Percentiles rank a stretch among this genome's conserved stretches.
These are phyloP conservation scores for Volvariella volvacea DNA, from an alignment of 1,284 basidiomycete genomes.

Conservation along the genomic window DNA sequence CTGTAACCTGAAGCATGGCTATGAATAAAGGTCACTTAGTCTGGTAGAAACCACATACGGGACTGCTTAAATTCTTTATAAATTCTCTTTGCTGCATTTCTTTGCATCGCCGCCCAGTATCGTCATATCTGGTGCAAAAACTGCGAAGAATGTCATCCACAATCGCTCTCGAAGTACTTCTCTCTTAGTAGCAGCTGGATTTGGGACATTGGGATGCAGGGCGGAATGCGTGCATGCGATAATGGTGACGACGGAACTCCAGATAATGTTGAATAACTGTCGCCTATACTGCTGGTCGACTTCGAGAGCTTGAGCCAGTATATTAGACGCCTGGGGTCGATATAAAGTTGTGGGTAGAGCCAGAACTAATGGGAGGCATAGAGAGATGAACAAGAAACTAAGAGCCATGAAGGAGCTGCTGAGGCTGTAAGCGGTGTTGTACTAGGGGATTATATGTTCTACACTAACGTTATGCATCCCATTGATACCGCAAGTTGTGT, in stretches of 20 bases:
- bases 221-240: neutral
- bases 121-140: neutral
- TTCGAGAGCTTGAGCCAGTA: too few relatives aligned
- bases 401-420: too few relatives aligned
- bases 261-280: neutral
- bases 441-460: too few relatives aligned
- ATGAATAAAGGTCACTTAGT: neutral
- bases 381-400: too few relatives aligned
- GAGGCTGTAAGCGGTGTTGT: too few relatives aligned
- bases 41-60: neutral
- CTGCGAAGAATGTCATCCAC: neutral
- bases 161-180: neutral
- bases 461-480: too few relatives aligned
- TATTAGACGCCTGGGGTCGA: too few relatives aligned
- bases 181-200: neutral
- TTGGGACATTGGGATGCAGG: neutral
- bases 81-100: neutral
- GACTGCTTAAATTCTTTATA: neutral
- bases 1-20: neutral
- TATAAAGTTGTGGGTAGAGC: too few relatives aligned
- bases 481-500: too few relatives aligned
- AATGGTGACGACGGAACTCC: neutral
- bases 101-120: neutral
- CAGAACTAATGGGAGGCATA: too few relatives aligned
- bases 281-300: too few relatives aligned